Evolutionary conservation across 768 basidiomycete genomes (phyloP), one percentile per base, ranked within the genome.

Genomic region (Russula lepida): DNA sequence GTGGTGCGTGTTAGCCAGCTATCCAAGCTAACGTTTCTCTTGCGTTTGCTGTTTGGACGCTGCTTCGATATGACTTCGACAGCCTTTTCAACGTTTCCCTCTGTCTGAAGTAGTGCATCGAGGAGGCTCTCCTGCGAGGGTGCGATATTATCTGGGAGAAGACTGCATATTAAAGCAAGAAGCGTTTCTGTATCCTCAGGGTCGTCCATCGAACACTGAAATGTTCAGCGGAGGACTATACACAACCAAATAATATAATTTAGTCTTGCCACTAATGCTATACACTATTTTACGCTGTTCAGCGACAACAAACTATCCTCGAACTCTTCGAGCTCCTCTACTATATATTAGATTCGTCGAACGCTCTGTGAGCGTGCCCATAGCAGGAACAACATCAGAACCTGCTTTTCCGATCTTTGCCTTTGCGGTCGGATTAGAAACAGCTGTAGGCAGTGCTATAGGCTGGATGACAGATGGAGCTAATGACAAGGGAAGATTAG

Each of bases 1-100:
- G 27, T 30, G 30, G 32, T 69, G 57, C 21, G 67, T 23, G 49
- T 69, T 72, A 89, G 68, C 88, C 89, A 90, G 37, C 63, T 67
- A 50, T 81, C 78, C 51, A 90, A 69, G 58, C 74, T 75, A 6
- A 58, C 62, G n/a, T 68, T 67, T 30, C 75, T 71, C 62, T 82
- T 82, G 58, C 83, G 77, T 71, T 83, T 86, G 46, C 44, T 12
- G 17, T 28, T 51, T 25, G 25, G 5, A 19, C 28, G 35, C 19
- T 49, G 56, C 39, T 59, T 58, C 21, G 39, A 25, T 8, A 66
- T 17, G 21, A 51, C n/a, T 33, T 57, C 44, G 35, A 46, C 64
- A 3, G 64, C 66, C 32, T 51, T 57, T 51, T 62, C 25, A 9
- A 65, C 54, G 32, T 66, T n/a, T 21, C 66, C 64, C 7, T 65